Base-by-base conservation (phyloP, 139 green algal species). In the Chlamydomonas applanata region DNA sequence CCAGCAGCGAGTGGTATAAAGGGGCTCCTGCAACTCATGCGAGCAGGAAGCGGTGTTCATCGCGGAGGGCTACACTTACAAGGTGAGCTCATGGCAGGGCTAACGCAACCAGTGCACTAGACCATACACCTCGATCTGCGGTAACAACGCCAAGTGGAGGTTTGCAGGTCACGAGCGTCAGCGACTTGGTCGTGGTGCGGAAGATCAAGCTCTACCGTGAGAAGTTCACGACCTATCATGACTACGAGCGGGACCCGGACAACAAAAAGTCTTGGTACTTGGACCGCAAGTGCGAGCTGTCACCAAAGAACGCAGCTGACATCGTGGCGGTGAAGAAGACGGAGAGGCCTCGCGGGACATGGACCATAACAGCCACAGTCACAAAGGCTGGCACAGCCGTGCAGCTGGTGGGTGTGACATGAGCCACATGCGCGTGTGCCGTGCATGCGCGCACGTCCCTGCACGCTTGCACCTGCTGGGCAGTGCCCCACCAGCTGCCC, bases 201-300 rank as follows among this genome's bases (percentile, higher is more conserved):
- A 60, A 60, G 13, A 29, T 75, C 30, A 66, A 34, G 30, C 19
- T 75, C 22, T 56, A 25, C 24, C 22, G 13, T 3, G 20, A 75
- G 5, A 56, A 64, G 33, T 75, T 75, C 54, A 27, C 16, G 1
- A 68, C 69, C 22, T 62, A 29, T n/a, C 57, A 69, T 46, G 69
- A 66, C 69, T 34, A 67, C 27, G 57, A 83, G 3, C 64, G 71
- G 34, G 69, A 64, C 36, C 45, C 54, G 1, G 46, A 49, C 22
- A 69, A 75, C 74, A 81, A 82, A 44, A 84, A 81, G 32, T 66
- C 46, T 2, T 87, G 81, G 81, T 64, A 78, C n/a, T 71, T 89
- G n/a, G 70, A 82, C 16, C 20, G 61, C 14, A 46, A 52, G 2
- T 89, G 84, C 66, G 69, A 80, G 44, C 73, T 89, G 17, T 32